Base-by-base conservation (phyloP, 139 green algal genomes). In the Chlorella sp. region DNA sequence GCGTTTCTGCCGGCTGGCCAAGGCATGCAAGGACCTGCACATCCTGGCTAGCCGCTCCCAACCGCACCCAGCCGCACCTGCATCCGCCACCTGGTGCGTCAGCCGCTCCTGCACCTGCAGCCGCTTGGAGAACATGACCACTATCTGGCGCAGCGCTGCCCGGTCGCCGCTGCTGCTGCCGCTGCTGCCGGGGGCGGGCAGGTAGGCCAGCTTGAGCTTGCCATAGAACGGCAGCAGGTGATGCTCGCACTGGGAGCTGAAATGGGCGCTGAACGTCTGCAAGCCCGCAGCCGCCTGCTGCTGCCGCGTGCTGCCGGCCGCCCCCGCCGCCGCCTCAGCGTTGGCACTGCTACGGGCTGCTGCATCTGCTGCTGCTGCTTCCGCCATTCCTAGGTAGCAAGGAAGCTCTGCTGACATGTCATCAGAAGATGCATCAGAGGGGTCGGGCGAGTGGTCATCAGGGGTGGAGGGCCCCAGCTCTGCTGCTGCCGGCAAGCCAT, bases 211-310 rank as follows among this genome's bases (percentile, higher is more conserved):
- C 38, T 91, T 68, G 12, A 95, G 81, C 0, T 16, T 74, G 63
- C 97, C 97, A 75, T 98, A 95, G 60, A 99, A 99, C 0, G 97
- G 97, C 82, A 99, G 92, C 90, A 99, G 92, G 87, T 99, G 97
- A 91, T 99, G 97, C 89, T 99, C 97, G 86, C 97, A 99, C 84
- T 96, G 93, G 15, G 95, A 96, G n/a, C 78, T 71, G 80, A 97
- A 91, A 13, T 36, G 71, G 3, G 76, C 56, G 44, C 21, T 30
- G n/a, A 83, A 82, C 63, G 68, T 72, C 36, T 70, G 76, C 74
- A 83, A 9, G 36, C 80, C 68, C 30, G 82, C 79, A 79, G 80
- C 76, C 51, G 85, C 74, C 69, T 57, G 51, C 44, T 72, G 39
- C 86, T 75, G 86, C n/a, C 51, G 34, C 63, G 0, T 20, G 30